Evolutionary conservation across 805 yeast species (phyloP).

Genomic region (Lachancea mirantina): DNA sequence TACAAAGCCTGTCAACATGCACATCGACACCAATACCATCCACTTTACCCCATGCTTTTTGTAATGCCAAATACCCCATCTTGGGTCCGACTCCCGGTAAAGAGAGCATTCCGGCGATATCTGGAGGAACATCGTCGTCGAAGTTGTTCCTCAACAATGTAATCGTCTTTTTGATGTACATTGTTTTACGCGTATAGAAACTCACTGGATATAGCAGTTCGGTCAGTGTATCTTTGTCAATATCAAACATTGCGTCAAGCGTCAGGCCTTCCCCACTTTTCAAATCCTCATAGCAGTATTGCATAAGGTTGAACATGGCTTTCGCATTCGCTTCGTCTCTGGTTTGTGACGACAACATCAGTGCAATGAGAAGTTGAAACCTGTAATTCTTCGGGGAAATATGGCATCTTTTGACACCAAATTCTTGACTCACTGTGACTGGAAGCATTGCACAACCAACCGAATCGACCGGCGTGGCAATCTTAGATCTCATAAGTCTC

Average conservation of each 20-base stretch:
- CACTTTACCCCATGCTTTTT: conserved; percentile 68
- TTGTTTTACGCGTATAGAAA: conserved; percentile 75
- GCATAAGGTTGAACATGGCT: conserved; percentile 59
- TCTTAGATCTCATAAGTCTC: conserved; percentile 55
- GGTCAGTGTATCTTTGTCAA: conserved; percentile 54
- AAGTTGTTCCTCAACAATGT: conserved; percentile 42
- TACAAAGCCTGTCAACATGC: conserved; percentile 74
- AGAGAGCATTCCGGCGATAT: conserved; percentile 50
- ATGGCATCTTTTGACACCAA: conserved; percentile 20
- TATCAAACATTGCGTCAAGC: conserved; percentile 43
- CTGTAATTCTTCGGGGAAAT: conserved; percentile 39
- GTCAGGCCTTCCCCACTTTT: conserved; percentile 43
- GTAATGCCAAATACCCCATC: conserved; percentile 80
- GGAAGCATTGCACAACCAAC: conserved; percentile 74
- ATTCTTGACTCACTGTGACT: conserved; percentile 30
- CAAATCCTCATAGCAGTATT: conserved; percentile 38
- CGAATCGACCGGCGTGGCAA: conserved; percentile 79
- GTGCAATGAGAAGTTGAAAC: conserved; percentile 67
- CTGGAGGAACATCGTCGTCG: conserved; percentile 68
- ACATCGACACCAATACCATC: conserved; percentile 94
- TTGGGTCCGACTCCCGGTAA: conserved; percentile 95
- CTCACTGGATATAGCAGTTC: conserved; percentile 71
- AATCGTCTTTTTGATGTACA: conserved; percentile 57
- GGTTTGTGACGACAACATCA: conserved; percentile 88
- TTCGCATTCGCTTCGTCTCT: conserved; percentile 78